phyloP scores from a whole-genome alignment of 768 basidiomycete species.

The Collybia sp. region DNA sequence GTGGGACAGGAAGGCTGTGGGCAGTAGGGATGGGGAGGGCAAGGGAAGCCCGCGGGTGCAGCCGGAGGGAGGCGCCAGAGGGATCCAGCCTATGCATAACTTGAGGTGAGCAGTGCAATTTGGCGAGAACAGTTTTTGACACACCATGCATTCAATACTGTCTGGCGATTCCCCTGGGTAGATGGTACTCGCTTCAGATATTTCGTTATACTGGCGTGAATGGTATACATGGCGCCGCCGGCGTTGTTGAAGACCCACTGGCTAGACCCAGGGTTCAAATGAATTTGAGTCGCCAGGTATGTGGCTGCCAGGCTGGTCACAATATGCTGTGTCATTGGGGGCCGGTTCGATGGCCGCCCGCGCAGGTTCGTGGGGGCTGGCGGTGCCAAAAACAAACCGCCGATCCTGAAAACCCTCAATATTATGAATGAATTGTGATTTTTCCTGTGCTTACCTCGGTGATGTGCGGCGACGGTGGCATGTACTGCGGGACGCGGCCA shows the following conservation, averaged over 20 bases:
- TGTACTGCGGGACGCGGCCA: too few relatives aligned
- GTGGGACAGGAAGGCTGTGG: too few relatives aligned
- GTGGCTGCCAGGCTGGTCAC: slow-evolving; percentile 71
- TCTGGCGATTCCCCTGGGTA: slow-evolving; percentile 80
- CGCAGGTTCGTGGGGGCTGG: slow-evolving; percentile 65
- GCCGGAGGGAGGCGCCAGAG: slow-evolving; percentile 92
- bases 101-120: background rate
- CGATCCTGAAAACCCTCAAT: slow-evolving; percentile 44
- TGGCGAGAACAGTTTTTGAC: slow-evolving; percentile 12
- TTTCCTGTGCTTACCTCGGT: too few relatives aligned
- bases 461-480: too few relatives aligned
- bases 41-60: too few relatives aligned
- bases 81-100: slow-evolving; percentile 82
- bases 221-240: slow-evolving; percentile 97
- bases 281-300: slow-evolving; percentile 56
- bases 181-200: slow-evolving; percentile 87
- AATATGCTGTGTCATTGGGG: slow-evolving; percentile 73
- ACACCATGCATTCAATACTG: slow-evolving; percentile 97
- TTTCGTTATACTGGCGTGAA: slow-evolving; percentile 95
- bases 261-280: slow-evolving; percentile 49
- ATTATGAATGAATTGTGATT: too few relatives aligned
- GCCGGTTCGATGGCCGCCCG: slow-evolving; percentile 65
- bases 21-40: too few relatives aligned
- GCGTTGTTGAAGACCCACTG: slow-evolving; percentile 99
- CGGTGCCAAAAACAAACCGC: slow-evolving; percentile 85